Evolutionary conservation across 306 rosid species (phyloP), one percentile per base, ranked within the genome.

Genomic region (Pterocarpus santalinus): DNA sequence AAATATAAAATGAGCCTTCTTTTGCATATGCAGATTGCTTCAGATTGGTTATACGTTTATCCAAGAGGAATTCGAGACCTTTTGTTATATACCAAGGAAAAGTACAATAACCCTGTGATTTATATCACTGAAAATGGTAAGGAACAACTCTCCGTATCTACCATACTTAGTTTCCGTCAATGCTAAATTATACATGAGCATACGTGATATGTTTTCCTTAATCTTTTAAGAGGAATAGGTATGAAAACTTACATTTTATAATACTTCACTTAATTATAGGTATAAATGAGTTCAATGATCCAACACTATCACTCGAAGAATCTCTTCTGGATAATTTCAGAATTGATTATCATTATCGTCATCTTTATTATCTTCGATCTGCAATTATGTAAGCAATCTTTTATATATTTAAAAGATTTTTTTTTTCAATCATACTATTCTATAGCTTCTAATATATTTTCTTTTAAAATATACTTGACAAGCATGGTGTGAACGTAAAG

Each of bases 101-200:
- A 80, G 56, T 92, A 92, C 46, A 66, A 87, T 7, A 84, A 89
- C 44, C 93, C 90, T 7, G 17, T 83, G 9, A 87, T 87, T 53
- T 92, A 87, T 56, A 92, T 92, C 4, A 92, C 90, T 8, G 95
- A 90, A 77, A 90, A 88, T 76, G 92, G 94, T 90, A 81, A 79
- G 22, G 47, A 62, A 76, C 3, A 33, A 15, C 2, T 38, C 5
- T 12, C 36, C n/a, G 36, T 51, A 8, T 17, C 41, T 38, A 44
- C 30, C 6, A 38, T 49, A 5, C 60, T 57, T 30, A 16, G 33
- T 51, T 39, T 49, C 22, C 28, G 73, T 16, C 10, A 49, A 71
- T 5, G 6, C 4, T 41, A 9, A 22, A 22, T 6, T 15, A 13
- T 73, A 39, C 12, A 43, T 33, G 7, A 14, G 2, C 10, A 12